Percentiles rank a stretch among this genome's conserved stretches.
phyloP scores from a whole-genome alignment of 768 basidiomycete species.

The Boletales sp. region DNA sequence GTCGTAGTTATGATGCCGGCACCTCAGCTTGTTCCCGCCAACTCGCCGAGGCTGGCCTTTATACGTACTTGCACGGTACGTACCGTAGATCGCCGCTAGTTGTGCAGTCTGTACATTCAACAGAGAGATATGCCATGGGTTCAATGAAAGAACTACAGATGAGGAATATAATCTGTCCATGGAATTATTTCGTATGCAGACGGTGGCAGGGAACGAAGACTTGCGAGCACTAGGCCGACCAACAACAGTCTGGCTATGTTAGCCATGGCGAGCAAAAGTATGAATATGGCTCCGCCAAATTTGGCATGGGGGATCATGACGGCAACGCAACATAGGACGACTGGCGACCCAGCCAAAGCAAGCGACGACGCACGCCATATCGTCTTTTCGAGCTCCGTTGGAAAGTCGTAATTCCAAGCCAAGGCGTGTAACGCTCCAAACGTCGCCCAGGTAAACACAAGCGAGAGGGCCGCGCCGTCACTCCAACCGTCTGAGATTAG shows the following conservation, averaged over 20 bases:
- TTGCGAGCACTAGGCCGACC: not conserved
- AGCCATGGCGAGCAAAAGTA: not conserved
- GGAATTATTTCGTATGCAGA: not conserved
- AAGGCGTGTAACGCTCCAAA: not conserved
- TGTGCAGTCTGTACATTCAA: too few relatives aligned
- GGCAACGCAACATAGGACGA: not conserved
- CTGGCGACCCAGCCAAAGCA: not conserved
- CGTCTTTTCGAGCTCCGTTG: not conserved
- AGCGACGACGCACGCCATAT: conserved; percentile 1
- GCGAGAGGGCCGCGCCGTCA: not conserved
- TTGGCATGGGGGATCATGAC: not conserved
- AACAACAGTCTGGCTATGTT: not conserved
- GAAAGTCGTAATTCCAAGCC: conserved; percentile 4
- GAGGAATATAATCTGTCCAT: not conserved
- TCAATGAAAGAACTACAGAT: not conserved
- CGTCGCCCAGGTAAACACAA: not conserved
- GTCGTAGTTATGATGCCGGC: too few relatives aligned
- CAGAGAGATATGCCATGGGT: too few relatives aligned
- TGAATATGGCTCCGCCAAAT: not conserved
- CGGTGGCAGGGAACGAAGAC: not conserved
- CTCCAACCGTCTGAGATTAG: too few relatives aligned
- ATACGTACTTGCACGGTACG: too few relatives aligned
- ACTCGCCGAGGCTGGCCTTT: too few relatives aligned
- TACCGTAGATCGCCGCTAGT: too few relatives aligned
- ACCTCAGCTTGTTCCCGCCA: too few relatives aligned